Percentiles rank a stretch among this genome's conserved stretches.
These are phyloP conservation scores for Coccinonectria pachysandricola DNA, from an alignment of 2,329 filamentous ascomycete genomes.

Conservation along the genomic window DNA sequence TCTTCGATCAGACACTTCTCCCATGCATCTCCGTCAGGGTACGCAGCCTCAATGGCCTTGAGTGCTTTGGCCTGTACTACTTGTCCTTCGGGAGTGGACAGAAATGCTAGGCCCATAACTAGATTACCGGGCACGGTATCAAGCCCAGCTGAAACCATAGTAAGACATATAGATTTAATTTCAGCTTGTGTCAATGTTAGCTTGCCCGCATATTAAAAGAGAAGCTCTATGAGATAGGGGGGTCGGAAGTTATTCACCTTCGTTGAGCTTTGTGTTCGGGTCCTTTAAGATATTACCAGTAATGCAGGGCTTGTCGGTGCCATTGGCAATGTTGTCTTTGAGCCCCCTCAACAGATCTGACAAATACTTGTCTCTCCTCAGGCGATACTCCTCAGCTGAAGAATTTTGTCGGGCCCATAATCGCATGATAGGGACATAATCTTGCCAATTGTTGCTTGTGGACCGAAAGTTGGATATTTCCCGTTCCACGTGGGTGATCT, in stretches of 20 bases:
- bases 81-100: slow-evolving; percentile 58
- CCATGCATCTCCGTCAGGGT: slow-evolving; percentile 69
- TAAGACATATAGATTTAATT: slow-evolving; percentile 70
- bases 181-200: slow-evolving; percentile 42
- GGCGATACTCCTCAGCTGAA: slow-evolving; percentile 54
- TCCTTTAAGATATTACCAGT: slow-evolving; percentile 45
- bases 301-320: slow-evolving; percentile 31
- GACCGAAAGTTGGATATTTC: slow-evolving; percentile 66
- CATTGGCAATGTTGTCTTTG: slow-evolving; percentile 27
- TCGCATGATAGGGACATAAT: slow-evolving; percentile 69
- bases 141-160: slow-evolving; percentile 71
- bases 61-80: slow-evolving; percentile 61
- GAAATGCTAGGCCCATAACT: slow-evolving; percentile 68
- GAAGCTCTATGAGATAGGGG: too few relatives aligned
- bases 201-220: fast-evolving
- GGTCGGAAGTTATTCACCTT: too few relatives aligned
- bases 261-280: slow-evolving; percentile 32
- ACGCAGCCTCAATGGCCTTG: slow-evolving; percentile 58
- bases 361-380: slow-evolving; percentile 56
- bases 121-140: slow-evolving; percentile 74
- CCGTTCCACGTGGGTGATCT: slow-evolving; percentile 67
- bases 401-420: slow-evolving; percentile 51
- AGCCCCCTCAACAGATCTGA: slow-evolving; percentile 56
- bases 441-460: slow-evolving; percentile 76
- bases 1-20: slow-evolving; percentile 62